A percentile compares a stretch with the other conserved stretches of the same genome.
Evolutionary conservation across 352 stramenopile genomes (phyloP).

Genomic region (Phytophthora idaei): DNA sequence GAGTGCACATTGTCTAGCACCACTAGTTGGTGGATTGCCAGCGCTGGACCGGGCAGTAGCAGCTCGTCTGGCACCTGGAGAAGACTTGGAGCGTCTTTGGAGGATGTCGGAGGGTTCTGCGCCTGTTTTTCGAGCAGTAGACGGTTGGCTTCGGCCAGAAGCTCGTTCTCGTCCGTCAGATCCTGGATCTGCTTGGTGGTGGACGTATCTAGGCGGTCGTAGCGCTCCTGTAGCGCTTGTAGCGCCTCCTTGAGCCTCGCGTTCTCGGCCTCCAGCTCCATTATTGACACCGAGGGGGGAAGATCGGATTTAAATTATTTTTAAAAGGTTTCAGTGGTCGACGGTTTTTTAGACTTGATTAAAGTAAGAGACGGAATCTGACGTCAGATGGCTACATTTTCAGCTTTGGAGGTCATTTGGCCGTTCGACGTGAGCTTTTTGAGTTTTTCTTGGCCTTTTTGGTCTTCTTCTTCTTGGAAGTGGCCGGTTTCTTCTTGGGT

Average conservation of each 20-base stretch:
- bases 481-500: conserved; percentile 35
- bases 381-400: conserved; percentile 34
- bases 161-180: conserved; percentile 76
- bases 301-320: conserved; percentile 12
- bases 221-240: conserved; percentile 53
- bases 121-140: conserved; percentile 62
- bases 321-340: conserved; percentile 16
- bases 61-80: conserved; percentile 74
- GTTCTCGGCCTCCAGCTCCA: conserved; percentile 54
- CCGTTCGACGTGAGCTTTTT: conserved; percentile 26
- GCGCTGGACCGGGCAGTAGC: conserved; percentile 51
- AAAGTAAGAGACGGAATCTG: conserved; percentile 3
- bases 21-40: conserved; percentile 35
- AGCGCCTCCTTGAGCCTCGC: conserved; percentile 50
- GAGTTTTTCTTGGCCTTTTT: conserved; percentile 44
- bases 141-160: conserved; percentile 76
- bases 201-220: conserved; percentile 42
- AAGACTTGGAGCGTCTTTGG: conserved; percentile 20
- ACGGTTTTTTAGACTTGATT: background rate
- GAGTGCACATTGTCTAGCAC: conserved; percentile 57
- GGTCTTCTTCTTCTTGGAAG: conserved; percentile 57
- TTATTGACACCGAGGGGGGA: conserved; percentile 14
- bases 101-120: background rate
- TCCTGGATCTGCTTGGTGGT: conserved; percentile 51
- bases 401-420: background rate